Conservation (phyloP, 371 early-diverging fungal genomes). For the Mucor velutinosus region DNA sequence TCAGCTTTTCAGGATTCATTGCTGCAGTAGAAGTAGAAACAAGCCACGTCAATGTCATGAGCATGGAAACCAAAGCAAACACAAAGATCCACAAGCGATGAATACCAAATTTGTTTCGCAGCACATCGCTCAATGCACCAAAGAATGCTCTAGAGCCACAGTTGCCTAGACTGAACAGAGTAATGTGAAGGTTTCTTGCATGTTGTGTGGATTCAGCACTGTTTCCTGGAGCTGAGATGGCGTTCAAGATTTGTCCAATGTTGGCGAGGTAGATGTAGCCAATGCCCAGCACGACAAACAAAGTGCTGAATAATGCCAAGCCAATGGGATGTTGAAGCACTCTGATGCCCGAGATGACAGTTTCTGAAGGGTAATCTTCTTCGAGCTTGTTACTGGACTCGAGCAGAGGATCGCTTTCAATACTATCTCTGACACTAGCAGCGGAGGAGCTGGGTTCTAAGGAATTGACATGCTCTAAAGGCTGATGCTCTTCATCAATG, state of each 20-base stretch:
- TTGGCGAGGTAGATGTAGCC: constrained; percentile 51
- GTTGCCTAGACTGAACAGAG: constrained; percentile 48
- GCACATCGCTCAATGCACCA: constrained; percentile 45
- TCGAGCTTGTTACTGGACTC: neutral
- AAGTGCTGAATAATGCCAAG: constrained; percentile 33
- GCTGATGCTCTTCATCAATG: constrained; percentile 11
- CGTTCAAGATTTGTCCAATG: constrained; percentile 39
- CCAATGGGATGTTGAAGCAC: constrained; percentile 42
- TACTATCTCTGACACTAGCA: neutral
- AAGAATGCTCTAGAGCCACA: constrained; percentile 46
- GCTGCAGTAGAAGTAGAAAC: constrained; percentile 3
- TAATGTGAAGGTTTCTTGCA: constrained; percentile 43
- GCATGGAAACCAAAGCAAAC: constrained; percentile 25
- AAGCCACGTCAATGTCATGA: constrained; percentile 23
- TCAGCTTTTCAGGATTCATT: constrained; percentile 7
- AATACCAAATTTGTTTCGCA: constrained; percentile 36
- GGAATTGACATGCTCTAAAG: neutral
- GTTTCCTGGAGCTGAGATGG: constrained; percentile 17
- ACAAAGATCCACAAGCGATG: constrained; percentile 48
- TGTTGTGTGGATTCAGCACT: constrained; percentile 21
- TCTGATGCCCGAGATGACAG: constrained; percentile 23
- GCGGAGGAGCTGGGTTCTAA: neutral
- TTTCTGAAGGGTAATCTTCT: constrained; percentile 7
- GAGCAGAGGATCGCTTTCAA: constrained; percentile 2
- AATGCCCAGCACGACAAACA: constrained; percentile 43